Evolutionary conservation across 495 filamentous ascomycete genomes (phyloP).

Genomic region (Baudoinia panamericana): DNA sequence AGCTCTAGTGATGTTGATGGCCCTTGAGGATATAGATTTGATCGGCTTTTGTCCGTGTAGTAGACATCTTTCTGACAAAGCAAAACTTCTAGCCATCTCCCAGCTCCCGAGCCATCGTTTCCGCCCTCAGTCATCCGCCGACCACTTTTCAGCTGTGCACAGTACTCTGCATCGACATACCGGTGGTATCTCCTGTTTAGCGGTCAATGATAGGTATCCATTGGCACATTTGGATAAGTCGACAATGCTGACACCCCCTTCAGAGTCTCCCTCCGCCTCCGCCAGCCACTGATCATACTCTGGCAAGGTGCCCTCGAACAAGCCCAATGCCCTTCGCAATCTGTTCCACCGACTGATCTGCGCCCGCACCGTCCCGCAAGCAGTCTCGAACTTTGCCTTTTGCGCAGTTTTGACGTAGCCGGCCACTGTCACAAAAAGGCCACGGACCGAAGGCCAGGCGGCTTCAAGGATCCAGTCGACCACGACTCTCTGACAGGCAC

Average conservation of each 20-base stretch:
- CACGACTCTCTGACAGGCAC: conserved; percentile 12
- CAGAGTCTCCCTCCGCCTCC: not conserved
- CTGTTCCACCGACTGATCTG: conserved; percentile 3
- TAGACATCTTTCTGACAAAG: no score
- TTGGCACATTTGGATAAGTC: not conserved
- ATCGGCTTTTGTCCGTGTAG: no score
- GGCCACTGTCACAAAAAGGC: conserved; percentile 11
- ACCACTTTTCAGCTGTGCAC: not conserved
- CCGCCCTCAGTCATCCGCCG: not conserved
- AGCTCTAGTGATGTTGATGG: no score
- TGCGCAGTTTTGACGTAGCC: conserved; percentile 13
- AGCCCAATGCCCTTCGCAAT: not conserved
- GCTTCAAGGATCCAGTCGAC: conserved; percentile 13
- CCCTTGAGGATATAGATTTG: no score
- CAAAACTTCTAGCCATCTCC: no score
- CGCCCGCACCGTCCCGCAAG: conserved; percentile 1
- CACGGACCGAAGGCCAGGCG: conserved; percentile 13
- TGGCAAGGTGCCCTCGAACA: not conserved
- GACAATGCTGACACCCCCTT: conserved; percentile 3
- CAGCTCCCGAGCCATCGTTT: no score
- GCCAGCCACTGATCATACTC: conserved; percentile 7
- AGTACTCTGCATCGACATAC: not conserved
- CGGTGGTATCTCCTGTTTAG: not conserved
- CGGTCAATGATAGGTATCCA: not conserved
- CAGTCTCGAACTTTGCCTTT: conserved; percentile 9